These are phyloP conservation scores for Rugosomyces carneus DNA, from an alignment of 1,284 basidiomycete genomes.

Conservation along the genomic window DNA sequence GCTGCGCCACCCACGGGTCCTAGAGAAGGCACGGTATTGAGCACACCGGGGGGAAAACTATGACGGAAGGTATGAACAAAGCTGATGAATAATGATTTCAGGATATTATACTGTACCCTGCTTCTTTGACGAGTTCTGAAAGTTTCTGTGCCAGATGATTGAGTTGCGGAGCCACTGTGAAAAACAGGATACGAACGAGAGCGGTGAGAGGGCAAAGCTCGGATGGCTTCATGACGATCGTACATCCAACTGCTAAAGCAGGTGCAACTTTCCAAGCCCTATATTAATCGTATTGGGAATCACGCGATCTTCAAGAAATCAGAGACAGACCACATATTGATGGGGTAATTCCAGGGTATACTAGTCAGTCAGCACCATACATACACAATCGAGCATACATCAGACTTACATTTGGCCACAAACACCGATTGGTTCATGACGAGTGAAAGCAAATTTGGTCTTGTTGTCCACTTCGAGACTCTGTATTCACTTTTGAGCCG, in stretches of 20 bases:
- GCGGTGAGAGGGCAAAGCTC: slow-evolving; percentile 90
- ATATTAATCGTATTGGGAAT: slow-evolving; percentile 6
- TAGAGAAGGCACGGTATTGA: slow-evolving; percentile 83
- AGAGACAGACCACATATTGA: slow-evolving; percentile 73
- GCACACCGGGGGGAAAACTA: slow-evolving; percentile 89
- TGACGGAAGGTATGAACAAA: slow-evolving; percentile 16
- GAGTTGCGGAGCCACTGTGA: neutral
- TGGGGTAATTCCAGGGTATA: slow-evolving; percentile 91
- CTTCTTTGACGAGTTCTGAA: slow-evolving; percentile 73
- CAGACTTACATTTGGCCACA: slow-evolving; percentile 76
- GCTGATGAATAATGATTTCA: slow-evolving; percentile 5
- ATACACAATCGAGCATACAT: slow-evolving; percentile 16
- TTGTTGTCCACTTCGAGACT: slow-evolving; percentile 78
- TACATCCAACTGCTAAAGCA: slow-evolving; percentile 83
- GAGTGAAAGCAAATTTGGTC: slow-evolving; percentile 78
- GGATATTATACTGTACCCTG: slow-evolving; percentile 60
- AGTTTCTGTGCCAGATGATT: slow-evolving; percentile 50
- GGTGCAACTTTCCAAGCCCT: slow-evolving; percentile 91
- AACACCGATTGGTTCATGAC: slow-evolving; percentile 92
- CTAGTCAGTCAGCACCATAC: slow-evolving; percentile 29
- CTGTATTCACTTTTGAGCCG: slow-evolving; percentile 27
- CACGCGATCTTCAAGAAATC: slow-evolving; percentile 5
- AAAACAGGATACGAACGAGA: slow-evolving; percentile 42
- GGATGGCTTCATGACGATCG: slow-evolving; percentile 89
- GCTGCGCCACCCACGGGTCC: slow-evolving; percentile 82